Percentiles rank a stretch among this genome's conserved stretches.
These are phyloP conservation scores for Carnegiea gigantea DNA, from an alignment of 179 eudicot genomes.

Conservation along the genomic window DNA sequence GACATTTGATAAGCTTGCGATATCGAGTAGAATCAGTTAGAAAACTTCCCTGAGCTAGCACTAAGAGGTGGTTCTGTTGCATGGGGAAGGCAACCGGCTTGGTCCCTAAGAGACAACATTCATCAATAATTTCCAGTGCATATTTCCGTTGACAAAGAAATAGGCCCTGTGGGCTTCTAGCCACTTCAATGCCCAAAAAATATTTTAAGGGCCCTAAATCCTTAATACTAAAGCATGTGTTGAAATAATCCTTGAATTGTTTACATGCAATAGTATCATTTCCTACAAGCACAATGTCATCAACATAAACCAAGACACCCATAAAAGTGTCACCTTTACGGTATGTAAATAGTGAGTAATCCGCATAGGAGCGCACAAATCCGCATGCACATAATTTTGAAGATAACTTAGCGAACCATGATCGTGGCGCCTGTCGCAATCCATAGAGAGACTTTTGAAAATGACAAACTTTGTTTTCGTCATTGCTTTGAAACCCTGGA, in stretches of 20 bases:
- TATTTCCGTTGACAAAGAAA: neutral
- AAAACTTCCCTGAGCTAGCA: neutral
- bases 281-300: neutral
- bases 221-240: neutral
- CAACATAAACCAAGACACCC: neutral
- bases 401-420: neutral
- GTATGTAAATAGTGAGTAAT: neutral
- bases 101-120: neutral
- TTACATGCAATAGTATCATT: neutral
- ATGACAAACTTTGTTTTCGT: neutral
- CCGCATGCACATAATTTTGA: neutral
- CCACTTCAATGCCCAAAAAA: too few relatives aligned
- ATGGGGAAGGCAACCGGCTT: constrained; percentile 1
- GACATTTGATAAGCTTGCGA: neutral
- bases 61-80: neutral
- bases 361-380: neutral
- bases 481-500: neutral
- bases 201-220: too few relatives aligned
- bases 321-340: neutral
- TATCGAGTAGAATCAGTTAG: neutral
- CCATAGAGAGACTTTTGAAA: neutral
- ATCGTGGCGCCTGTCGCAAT: neutral
- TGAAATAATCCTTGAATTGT: neutral
- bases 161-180: neutral
- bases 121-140: constrained; percentile 1